These are phyloP conservation scores for Teratosphaeria nubilosa DNA, from an alignment of 2,329 filamentous ascomycete genomes.

Conservation along the genomic window DNA sequence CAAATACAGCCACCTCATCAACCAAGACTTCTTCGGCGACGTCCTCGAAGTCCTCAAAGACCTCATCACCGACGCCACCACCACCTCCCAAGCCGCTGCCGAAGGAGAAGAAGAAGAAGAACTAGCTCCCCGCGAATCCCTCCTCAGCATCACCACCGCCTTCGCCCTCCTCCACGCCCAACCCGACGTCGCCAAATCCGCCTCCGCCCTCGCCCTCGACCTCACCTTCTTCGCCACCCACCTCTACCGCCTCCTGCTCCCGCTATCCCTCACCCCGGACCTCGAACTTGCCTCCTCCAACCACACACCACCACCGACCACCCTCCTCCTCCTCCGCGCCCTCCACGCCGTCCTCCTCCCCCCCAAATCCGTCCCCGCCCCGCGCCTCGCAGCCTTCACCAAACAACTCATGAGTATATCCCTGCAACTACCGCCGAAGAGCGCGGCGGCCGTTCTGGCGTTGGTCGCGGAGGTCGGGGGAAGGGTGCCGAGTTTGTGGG, in stretches of 20 bases:
- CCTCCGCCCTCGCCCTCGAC: constrained; percentile 73
- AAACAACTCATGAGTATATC: constrained; percentile 80
- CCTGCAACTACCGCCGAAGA: constrained; percentile 85
- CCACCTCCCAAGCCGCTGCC: constrained; percentile 34
- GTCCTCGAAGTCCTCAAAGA: constrained; percentile 90
- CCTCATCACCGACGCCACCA: constrained; percentile 63
- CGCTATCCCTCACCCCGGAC: constrained; percentile 70
- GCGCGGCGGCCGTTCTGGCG: constrained; percentile 66
- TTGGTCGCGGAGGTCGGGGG: constrained; percentile 68
- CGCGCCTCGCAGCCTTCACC: constrained; percentile 80
- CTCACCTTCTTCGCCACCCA: constrained; percentile 91
- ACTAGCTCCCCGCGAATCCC: constrained; percentile 73
- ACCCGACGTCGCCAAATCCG: constrained; percentile 69
- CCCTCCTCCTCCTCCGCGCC: constrained; percentile 80
- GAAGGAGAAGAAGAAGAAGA: too few relatives aligned
- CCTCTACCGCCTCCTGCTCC: constrained; percentile 76
- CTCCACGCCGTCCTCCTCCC: constrained; percentile 74
- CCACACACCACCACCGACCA: constrained; percentile 94
- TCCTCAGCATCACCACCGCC: constrained; percentile 91
- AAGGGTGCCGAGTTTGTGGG: constrained; percentile 80
- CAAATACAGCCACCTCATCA: constrained; percentile 92
- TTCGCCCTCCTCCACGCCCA: constrained; percentile 94
- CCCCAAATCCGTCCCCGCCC: constrained; percentile 63
- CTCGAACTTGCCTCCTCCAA: constrained; percentile 67
- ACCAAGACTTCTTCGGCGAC: constrained; percentile 97